Conservation (phyloP, 257 asterid species). For the Coffea canephora region DNA sequence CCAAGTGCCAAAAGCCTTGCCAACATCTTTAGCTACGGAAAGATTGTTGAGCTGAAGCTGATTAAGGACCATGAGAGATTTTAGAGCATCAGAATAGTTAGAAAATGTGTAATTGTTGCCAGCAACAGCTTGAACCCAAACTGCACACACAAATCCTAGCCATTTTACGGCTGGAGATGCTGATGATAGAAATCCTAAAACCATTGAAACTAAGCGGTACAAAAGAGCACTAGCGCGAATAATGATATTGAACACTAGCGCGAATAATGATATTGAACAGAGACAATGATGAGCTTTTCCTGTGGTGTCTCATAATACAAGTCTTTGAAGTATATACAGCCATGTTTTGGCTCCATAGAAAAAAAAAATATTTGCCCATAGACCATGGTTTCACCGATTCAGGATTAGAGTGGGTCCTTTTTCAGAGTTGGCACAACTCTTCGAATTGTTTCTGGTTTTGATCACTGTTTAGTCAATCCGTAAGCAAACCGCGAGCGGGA, state of each 20-base stretch:
- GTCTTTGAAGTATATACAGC: not conserved
- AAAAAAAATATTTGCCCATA: not conserved
- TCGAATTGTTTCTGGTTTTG: not conserved
- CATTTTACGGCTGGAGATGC: constrained; percentile 28
- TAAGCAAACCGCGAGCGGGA: not conserved
- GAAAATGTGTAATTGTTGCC: constrained; percentile 32
- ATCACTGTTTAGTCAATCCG: not conserved
- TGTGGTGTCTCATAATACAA: not conserved
- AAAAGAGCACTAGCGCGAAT: no score
- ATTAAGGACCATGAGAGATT: constrained; percentile 22
- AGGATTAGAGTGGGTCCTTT: not conserved
- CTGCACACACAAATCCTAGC: constrained; percentile 28
- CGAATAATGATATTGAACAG: no score
- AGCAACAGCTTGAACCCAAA: constrained; percentile 30
- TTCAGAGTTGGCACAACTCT: not conserved
- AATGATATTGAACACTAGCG: no score
- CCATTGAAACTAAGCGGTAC: not conserved
- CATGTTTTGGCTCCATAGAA: not conserved
- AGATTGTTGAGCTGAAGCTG: constrained; percentile 31
- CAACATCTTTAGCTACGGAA: constrained; percentile 30
- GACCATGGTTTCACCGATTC: constrained; percentile 13
- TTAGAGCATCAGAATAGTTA: constrained; percentile 27
- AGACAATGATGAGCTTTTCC: not conserved
- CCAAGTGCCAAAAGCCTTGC: constrained; percentile 26
- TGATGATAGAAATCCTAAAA: constrained; percentile 12